phyloP scores from a whole-genome alignment of 2,329 filamentous ascomycete species.

The Colletotrichum tamarilloi region DNA sequence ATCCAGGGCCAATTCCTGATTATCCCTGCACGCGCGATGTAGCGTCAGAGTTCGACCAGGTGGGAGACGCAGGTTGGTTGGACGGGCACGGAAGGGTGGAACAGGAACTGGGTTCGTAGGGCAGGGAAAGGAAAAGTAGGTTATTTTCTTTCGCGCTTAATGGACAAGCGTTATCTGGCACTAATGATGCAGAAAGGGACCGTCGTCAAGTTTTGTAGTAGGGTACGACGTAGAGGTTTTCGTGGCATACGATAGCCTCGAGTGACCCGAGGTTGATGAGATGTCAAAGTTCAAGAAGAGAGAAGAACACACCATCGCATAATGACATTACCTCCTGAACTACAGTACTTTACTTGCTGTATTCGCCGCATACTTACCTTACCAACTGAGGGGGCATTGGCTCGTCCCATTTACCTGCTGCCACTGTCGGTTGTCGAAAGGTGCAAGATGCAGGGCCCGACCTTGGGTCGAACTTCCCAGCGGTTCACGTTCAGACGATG shows the following conservation, averaged over 20 bases:
- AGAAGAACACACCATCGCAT: not conserved
- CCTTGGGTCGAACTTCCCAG: constrained; percentile 21
- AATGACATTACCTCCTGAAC: too few relatives aligned
- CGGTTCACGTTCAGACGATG: constrained; percentile 31
- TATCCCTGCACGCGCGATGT: constrained; percentile 32
- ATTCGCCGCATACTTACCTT: not conserved
- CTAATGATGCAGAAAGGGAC: constrained; percentile 12
- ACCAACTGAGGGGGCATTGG: not conserved
- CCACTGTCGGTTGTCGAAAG: constrained; percentile 11
- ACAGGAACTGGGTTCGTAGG: constrained; percentile 31
- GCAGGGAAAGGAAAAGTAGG: constrained; percentile 11
- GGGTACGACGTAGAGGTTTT: not conserved
- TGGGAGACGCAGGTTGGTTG: constrained; percentile 27
- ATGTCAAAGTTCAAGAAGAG: not conserved
- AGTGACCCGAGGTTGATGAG: not conserved
- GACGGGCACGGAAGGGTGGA: constrained; percentile 1
- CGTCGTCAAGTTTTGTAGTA: not conserved
- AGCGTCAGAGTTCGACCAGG: constrained; percentile 32
- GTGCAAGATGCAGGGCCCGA: constrained; percentile 26
- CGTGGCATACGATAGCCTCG: not conserved
- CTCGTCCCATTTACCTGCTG: constrained; percentile 18
- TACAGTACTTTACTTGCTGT: too few relatives aligned
- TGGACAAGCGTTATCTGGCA: not conserved
- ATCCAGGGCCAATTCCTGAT: constrained; percentile 35
- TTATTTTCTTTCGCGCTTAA: constrained; percentile 14